phyloP scores from a whole-genome alignment of 805 yeast species.

The Candida montana region DNA sequence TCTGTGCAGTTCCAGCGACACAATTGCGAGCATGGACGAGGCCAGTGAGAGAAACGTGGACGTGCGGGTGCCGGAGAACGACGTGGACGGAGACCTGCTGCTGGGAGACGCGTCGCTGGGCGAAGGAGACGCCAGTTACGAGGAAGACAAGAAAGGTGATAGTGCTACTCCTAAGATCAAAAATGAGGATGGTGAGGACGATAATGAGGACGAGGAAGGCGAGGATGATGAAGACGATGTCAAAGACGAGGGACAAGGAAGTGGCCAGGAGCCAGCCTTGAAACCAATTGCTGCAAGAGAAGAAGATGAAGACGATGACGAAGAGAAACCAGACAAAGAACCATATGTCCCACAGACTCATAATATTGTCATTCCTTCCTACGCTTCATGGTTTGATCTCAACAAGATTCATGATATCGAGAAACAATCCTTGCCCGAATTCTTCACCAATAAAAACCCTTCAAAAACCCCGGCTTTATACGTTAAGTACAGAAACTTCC shows the following conservation, averaged over 20 bases:
- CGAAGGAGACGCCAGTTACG: not conserved
- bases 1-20: too few relatives aligned
- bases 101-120: not conserved
- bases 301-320: not conserved
- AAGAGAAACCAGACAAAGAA: constrained; percentile 13
- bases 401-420: constrained; percentile 71
- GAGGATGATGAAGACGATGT: constrained; percentile 8
- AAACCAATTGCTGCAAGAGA: not conserved
- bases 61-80: not conserved
- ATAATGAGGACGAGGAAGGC: constrained; percentile 6
- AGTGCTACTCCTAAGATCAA: too few relatives aligned
- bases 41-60: not conserved
- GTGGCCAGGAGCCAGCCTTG: constrained; percentile 5
- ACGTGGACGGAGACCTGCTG: not conserved
- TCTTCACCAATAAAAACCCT: constrained; percentile 65
- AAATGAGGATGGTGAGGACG: not conserved
- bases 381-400: constrained; percentile 80
- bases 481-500: constrained; percentile 77
- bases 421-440: constrained; percentile 80
- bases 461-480: constrained; percentile 80
- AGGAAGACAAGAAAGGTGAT: not conserved
- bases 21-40: not conserved
- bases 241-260: constrained; percentile 7
- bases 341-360: constrained; percentile 58
- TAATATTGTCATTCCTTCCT: constrained; percentile 80